phyloP scores from a whole-genome alignment of 2,329 filamentous ascomycete species.

The Calonectria multiphialidica region DNA sequence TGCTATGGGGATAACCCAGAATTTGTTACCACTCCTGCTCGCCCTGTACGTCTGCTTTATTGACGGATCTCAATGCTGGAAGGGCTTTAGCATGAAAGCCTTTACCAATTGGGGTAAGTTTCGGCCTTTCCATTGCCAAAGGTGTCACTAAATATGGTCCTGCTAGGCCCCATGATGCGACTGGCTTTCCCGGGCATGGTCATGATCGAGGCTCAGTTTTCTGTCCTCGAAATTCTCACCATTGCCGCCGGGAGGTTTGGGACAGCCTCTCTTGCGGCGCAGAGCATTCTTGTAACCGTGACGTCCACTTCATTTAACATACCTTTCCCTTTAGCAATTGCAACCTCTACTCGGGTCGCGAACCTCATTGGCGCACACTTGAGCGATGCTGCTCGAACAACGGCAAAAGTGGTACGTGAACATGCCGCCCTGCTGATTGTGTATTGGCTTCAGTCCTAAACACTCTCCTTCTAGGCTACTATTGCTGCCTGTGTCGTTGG shows the following conservation, averaged over 20 bases:
- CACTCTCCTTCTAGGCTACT: slow-evolving; percentile 57
- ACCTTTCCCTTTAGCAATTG: slow-evolving; percentile 90
- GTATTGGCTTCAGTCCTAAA: neutral
- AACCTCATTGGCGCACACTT: slow-evolving; percentile 89
- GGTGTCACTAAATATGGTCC: neutral
- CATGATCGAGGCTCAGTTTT: slow-evolving; percentile 92
- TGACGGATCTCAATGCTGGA: slow-evolving; percentile 82
- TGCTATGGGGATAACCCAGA: slow-evolving; percentile 81
- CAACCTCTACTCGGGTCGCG: slow-evolving; percentile 85
- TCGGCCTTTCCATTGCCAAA: too few relatives aligned
- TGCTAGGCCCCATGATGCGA: slow-evolving; percentile 75
- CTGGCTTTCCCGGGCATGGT: slow-evolving; percentile 87
- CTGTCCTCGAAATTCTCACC: slow-evolving; percentile 90
- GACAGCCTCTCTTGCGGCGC: slow-evolving; percentile 82
- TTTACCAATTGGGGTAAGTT: slow-evolving; percentile 73
- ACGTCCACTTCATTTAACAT: slow-evolving; percentile 87
- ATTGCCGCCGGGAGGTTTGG: slow-evolving; percentile 82
- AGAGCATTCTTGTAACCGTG: slow-evolving; percentile 83
- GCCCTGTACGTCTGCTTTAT: slow-evolving; percentile 80
- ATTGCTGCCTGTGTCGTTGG: slow-evolving; percentile 75
- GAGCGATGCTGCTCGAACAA: slow-evolving; percentile 80
- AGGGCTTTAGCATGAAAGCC: slow-evolving; percentile 76
- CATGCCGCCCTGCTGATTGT: neutral
- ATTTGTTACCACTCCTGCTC: slow-evolving; percentile 77
- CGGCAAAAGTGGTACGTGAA: slow-evolving; percentile 75